Percentiles rank a stretch among this genome's conserved stretches.
These are phyloP conservation scores for Aristolochia fimbriata DNA, from an alignment of 164 flowering plant genomes.

Conservation along the genomic window DNA sequence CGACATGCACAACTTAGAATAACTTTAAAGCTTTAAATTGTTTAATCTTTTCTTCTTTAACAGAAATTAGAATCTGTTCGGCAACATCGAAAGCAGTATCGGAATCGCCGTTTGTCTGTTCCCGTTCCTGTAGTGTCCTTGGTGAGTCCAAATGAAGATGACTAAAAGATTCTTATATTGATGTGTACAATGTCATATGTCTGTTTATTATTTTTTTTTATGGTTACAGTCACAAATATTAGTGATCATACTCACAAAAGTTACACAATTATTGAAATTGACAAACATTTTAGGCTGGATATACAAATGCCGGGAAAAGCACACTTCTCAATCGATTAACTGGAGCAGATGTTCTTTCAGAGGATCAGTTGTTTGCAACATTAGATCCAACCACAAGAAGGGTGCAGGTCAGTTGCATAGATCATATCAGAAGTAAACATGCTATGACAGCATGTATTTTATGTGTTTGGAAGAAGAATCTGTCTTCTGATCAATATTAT, in stretches of 20 bases:
- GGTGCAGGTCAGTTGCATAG: conserved; percentile 55
- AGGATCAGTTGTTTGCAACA: conserved; percentile 87
- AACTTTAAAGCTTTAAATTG: too few relatives aligned
- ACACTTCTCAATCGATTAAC: conserved; percentile 78
- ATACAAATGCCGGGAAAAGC: conserved; percentile 98
- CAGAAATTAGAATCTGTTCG: conserved; percentile 92
- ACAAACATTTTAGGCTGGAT: conserved; percentile 57
- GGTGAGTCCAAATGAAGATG: conserved; percentile 28
- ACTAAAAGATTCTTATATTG: background rate
- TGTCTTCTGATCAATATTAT: too few relatives aligned
- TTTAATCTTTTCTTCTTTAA: background rate
- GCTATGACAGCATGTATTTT: too few relatives aligned
- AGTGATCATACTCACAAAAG: too few relatives aligned
- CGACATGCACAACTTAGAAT: too few relatives aligned
- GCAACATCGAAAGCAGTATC: conserved; percentile 75
- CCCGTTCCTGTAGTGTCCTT: conserved; percentile 93
- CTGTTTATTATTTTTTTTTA: background rate
- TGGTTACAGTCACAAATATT: too few relatives aligned
- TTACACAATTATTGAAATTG: background rate
- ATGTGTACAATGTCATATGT: background rate
- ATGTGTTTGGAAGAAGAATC: too few relatives aligned
- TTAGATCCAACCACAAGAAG: conserved; percentile 98
- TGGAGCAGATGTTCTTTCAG: conserved; percentile 91
- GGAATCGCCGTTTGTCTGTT: conserved; percentile 65
- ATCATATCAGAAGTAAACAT: too few relatives aligned